Conservation (phyloP, 2,329 filamentous ascomycete genomes). For the Alternaria brassicae region DNA sequence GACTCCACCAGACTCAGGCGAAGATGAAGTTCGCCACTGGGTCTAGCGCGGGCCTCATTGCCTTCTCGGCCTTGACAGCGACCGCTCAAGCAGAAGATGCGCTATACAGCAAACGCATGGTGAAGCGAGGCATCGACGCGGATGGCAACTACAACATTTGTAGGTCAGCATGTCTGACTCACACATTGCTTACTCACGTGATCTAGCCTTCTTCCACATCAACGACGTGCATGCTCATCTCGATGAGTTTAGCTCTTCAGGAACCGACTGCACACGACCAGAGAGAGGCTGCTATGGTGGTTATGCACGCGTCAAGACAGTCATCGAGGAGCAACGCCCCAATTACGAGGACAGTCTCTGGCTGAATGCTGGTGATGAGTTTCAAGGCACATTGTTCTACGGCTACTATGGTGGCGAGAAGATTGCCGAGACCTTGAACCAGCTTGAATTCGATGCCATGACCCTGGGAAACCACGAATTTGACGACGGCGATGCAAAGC, state of each 20-base stretch:
- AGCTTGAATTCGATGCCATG: conserved; percentile 72
- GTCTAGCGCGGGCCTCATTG: conserved; percentile 24
- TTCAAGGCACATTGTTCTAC: conserved; percentile 73
- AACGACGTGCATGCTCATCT: conserved; percentile 74
- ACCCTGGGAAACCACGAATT: conserved; percentile 61
- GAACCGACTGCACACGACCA: conserved; percentile 66
- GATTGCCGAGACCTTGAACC: conserved; percentile 70
- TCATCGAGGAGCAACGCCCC: conserved; percentile 64
- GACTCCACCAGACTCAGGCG: neutral
- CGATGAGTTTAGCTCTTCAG: conserved; percentile 67
- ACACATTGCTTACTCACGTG: neutral
- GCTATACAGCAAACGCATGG: conserved; percentile 38
- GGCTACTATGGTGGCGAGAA: conserved; percentile 71
- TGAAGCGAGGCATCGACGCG: conserved; percentile 43
- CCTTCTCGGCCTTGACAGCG: conserved; percentile 29
- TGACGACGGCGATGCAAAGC: conserved; percentile 68
- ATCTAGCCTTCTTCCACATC: conserved; percentile 69
- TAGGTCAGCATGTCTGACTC: conserved; percentile 16
- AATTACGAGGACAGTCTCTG: conserved; percentile 67
- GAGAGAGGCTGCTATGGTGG: conserved; percentile 68
- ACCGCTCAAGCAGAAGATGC: conserved; percentile 36
- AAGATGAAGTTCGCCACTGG: conserved; percentile 35
- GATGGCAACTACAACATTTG: conserved; percentile 48
- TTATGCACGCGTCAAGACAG: conserved; percentile 69
- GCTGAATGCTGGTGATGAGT: conserved; percentile 73